Percentiles rank a stretch among this genome's conserved stretches.
These are phyloP conservation scores for Plasmodium cynomolgi DNA, from an alignment of 169 alveolate genomes.

Conservation along the genomic window DNA sequence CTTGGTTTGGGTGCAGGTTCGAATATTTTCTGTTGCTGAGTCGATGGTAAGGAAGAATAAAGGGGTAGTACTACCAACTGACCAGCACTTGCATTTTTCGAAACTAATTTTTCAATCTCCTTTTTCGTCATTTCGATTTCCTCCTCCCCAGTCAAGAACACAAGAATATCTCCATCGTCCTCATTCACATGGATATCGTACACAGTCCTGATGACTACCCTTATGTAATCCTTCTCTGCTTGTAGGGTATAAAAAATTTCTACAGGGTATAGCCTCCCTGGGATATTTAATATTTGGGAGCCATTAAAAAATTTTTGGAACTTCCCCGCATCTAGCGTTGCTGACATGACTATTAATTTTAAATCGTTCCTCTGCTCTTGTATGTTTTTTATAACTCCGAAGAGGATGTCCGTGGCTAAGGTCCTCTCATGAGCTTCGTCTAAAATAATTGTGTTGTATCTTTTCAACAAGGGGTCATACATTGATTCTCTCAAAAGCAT, in stretches of 20 bases:
- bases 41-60: constrained; percentile 97
- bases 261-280: constrained; percentile 98
- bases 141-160: constrained; percentile 96
- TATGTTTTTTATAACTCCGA: constrained; percentile 96
- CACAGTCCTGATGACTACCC: constrained; percentile 93
- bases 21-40: constrained; percentile 95
- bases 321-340: constrained; percentile 97
- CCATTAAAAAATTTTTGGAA: constrained; percentile 94
- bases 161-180: constrained; percentile 94
- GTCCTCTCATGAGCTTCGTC: constrained; percentile 99
- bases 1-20: constrained; percentile 96
- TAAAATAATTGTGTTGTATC: constrained; percentile 93
- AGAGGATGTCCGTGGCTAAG: constrained; percentile 96
- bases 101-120: constrained; percentile 74
- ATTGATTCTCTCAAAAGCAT: constrained; percentile 98
- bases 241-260: constrained; percentile 95
- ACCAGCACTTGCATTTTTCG: constrained; percentile 52
- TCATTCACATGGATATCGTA: constrained; percentile 94
- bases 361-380: constrained; percentile 89
- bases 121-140: constrained; percentile 88
- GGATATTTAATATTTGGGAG: constrained; percentile 96
- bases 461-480: constrained; percentile 91
- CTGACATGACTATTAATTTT: constrained; percentile 97
- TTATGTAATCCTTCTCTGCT: constrained; percentile 96
- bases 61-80: constrained; percentile 90